A percentile compares a stretch with the other conserved stretches of the same genome.
phyloP scores from a whole-genome alignment of 768 basidiomycete species.

The Strobilomyces dryophilus region DNA sequence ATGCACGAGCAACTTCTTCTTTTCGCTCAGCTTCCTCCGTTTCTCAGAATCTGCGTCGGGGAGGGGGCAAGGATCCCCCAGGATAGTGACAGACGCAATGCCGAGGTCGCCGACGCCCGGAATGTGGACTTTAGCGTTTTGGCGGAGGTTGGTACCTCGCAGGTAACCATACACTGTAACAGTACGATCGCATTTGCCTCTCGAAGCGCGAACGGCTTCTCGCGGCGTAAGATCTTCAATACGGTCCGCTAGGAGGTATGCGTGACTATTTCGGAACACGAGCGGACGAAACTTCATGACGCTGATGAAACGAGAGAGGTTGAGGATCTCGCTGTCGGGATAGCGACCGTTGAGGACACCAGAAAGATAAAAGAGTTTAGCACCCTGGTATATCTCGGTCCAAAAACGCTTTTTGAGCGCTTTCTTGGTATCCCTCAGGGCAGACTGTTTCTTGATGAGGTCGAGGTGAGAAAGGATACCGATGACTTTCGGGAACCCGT shows the following conservation, averaged over 20 bases:
- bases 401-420: constrained; percentile 96
- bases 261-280: constrained; percentile 91
- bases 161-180: constrained; percentile 95
- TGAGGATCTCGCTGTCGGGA: constrained; percentile 94
- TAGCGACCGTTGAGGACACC: constrained; percentile 97
- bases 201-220: constrained; percentile 68
- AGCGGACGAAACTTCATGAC: constrained; percentile 99
- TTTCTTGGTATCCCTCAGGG: constrained; percentile 88
- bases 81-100: constrained; percentile 63
- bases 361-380: constrained; percentile 96
- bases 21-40: constrained; percentile 88
- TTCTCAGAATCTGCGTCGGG: constrained; percentile 91
- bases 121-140: constrained; percentile 81
- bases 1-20: constrained; percentile 86
- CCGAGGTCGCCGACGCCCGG: constrained; percentile 92
- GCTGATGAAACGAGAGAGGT: constrained; percentile 92
- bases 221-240: constrained; percentile 92
- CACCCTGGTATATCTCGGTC: constrained; percentile 99
- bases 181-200: constrained; percentile 90
- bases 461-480: constrained; percentile 95
- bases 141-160: constrained; percentile 79
- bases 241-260: constrained; percentile 92
- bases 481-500: constrained; percentile 98
- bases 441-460: constrained; percentile 88
- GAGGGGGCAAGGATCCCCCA: constrained; percentile 95